phyloP scores from a whole-genome alignment of 208 protist genomes.

The Phytomonas francai region DNA sequence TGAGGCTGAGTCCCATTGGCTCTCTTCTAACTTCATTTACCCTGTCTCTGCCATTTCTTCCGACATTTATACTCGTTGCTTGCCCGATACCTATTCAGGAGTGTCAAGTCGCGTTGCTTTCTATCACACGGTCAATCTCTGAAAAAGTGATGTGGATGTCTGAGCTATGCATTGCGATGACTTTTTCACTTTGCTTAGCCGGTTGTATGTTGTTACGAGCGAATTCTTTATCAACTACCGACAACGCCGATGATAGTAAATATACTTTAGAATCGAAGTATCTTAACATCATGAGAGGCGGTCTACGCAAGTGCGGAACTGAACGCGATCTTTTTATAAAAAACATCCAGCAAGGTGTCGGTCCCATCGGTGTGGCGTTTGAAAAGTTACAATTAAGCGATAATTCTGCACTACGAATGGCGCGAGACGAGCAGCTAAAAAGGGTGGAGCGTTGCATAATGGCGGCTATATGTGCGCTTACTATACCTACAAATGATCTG shows the following conservation, averaged over 20 bases:
- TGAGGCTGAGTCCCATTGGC: slow-evolving; percentile 61
- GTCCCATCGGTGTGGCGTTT: slow-evolving; percentile 50
- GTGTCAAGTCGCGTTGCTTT: slow-evolving; percentile 59
- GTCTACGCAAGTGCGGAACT: slow-evolving; percentile 41
- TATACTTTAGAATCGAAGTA: slow-evolving; percentile 17
- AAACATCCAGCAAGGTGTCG: slow-evolving; percentile 78
- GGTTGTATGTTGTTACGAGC: slow-evolving; percentile 59
- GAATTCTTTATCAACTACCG: slow-evolving; percentile 10
- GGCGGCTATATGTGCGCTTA: slow-evolving; percentile 73
- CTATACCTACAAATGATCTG: slow-evolving; percentile 51
- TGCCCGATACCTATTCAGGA: slow-evolving; percentile 40
- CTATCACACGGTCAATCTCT: slow-evolving; percentile 30
- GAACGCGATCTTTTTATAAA: slow-evolving; percentile 76
- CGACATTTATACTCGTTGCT: slow-evolving; percentile 36
- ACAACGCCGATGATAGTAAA: slow-evolving; percentile 14
- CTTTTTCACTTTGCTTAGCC: slow-evolving; percentile 61
- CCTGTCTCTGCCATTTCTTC: slow-evolving; percentile 65
- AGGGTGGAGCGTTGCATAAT: slow-evolving; percentile 75
- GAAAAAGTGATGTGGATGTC: slow-evolving; percentile 26
- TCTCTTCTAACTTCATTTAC: slow-evolving; percentile 72
- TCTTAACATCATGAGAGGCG: slow-evolving; percentile 48
- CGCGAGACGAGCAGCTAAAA: slow-evolving; percentile 61
- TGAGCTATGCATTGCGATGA: slow-evolving; percentile 55
- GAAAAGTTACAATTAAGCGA: slow-evolving; percentile 68
- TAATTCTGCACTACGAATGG: slow-evolving; percentile 49